A percentile compares a stretch with the other conserved stretches of the same genome.
These are phyloP conservation scores for Umbelopsis isabellina DNA, from an alignment of 192 early-diverging fungal genomes.

Conservation along the genomic window DNA sequence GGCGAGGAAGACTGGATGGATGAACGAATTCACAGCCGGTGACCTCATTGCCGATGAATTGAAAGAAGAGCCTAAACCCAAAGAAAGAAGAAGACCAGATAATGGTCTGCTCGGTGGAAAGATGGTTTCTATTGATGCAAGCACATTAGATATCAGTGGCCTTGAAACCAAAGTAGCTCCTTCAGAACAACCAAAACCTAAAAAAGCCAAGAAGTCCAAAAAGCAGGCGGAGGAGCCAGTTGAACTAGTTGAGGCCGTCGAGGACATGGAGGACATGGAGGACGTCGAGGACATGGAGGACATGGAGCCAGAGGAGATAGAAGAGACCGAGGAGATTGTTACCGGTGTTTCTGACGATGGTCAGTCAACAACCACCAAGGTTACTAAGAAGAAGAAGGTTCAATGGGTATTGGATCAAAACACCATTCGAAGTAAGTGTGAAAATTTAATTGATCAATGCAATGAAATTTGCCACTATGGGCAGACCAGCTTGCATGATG, in stretches of 20 bases:
- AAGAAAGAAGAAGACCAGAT: neutral
- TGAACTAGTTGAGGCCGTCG: neutral
- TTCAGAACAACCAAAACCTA: neutral
- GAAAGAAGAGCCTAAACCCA: neutral
- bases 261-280: neutral
- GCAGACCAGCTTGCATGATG: no score
- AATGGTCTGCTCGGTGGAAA: conserved; percentile 12
- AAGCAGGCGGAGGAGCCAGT: neutral
- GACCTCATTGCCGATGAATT: conserved; percentile 6
- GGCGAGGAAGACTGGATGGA: conserved; percentile 12
- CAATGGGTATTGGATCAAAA: conserved; percentile 16
- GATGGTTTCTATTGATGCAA: conserved; percentile 7
- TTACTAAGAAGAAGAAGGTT: conserved; percentile 2
- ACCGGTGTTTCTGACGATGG: neutral
- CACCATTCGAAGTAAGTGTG: conserved; percentile 1
- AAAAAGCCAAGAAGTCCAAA: neutral
- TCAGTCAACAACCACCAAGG: neutral
- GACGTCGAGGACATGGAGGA: neutral
- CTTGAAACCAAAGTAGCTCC: neutral
- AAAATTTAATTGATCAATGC: neutral
- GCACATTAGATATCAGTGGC: conserved; percentile 14
- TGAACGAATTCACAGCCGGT: neutral
- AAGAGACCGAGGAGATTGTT: neutral
- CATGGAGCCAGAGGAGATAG: neutral
- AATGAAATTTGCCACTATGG: no score